These are phyloP conservation scores for Leccinellum luteum DNA, from an alignment of 768 basidiomycete genomes.

Conservation along the genomic window DNA sequence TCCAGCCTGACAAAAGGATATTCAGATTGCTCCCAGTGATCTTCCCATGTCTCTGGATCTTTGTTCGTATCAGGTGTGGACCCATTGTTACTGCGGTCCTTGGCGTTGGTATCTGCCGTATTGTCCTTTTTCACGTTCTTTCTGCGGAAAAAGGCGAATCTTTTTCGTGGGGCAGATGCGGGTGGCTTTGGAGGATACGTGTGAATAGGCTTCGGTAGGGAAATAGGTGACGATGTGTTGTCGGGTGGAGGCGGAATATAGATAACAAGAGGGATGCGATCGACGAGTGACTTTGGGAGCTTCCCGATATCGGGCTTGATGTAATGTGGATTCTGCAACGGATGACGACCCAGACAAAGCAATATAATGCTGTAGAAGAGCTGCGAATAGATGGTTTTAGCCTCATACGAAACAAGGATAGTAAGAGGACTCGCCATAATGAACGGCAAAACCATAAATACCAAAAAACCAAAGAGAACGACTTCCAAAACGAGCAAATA, in stretches of 20 bases:
- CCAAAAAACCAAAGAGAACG: constrained; percentile 67
- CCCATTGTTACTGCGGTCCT: constrained; percentile 15
- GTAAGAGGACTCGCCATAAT: constrained; percentile 56
- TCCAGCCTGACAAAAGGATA: constrained; percentile 83
- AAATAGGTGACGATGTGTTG: constrained; percentile 34
- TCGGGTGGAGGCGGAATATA: constrained; percentile 82
- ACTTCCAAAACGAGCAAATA: constrained; percentile 76
- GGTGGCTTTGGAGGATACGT: constrained; percentile 59
- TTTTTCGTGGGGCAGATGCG: constrained; percentile 34
- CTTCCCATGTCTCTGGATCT: constrained; percentile 63
- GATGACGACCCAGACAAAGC: constrained; percentile 77
- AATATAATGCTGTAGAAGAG: constrained; percentile 76
- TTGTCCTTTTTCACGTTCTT: constrained; percentile 24
- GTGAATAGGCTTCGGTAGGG: constrained; percentile 50
- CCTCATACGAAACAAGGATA: neutral
- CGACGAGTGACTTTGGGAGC: constrained; percentile 66
- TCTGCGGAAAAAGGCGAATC: constrained; percentile 53
- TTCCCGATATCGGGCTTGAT: constrained; percentile 81
- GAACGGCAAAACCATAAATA: constrained; percentile 77
- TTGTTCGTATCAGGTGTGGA: constrained; percentile 13
- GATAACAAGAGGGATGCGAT: constrained; percentile 78
- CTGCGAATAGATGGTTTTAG: constrained; percentile 35
- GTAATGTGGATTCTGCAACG: constrained; percentile 66
- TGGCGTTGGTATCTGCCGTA: constrained; percentile 10
- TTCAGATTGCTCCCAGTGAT: constrained; percentile 71